These are phyloP conservation scores for Wickerhamiella sorbophila DNA, from an alignment of 805 yeast genomes.

Conservation along the genomic window DNA sequence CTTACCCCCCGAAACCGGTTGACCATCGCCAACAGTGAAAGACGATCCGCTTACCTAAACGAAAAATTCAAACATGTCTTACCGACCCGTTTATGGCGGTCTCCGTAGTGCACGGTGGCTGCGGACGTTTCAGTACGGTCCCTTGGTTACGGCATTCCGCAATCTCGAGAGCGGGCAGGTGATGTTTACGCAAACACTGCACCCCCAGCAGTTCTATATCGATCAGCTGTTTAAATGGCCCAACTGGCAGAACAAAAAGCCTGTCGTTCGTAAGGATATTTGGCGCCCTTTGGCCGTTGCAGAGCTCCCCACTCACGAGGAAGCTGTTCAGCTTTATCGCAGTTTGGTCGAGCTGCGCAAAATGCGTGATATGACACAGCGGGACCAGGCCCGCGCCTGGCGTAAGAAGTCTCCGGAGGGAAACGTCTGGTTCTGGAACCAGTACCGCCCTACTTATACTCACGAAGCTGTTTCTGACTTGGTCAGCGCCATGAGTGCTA, in stretches of 20 bases:
- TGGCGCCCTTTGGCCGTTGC: conserved; percentile 89
- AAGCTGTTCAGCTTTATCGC: conserved; percentile 59
- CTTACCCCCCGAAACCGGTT: neutral
- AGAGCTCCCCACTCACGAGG: conserved; percentile 25
- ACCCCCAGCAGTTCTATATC: conserved; percentile 34
- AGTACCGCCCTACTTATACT: conserved; percentile 76
- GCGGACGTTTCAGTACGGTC: conserved; percentile 48
- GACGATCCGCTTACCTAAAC: neutral
- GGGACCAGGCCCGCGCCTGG: conserved; percentile 44
- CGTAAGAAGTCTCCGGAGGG: conserved; percentile 65
- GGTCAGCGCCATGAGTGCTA: conserved; percentile 50
- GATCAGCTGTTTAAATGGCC: conserved; percentile 63
- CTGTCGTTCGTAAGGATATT: conserved; percentile 65
- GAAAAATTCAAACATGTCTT: conserved; percentile 4
- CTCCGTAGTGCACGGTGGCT: conserved; percentile 49
- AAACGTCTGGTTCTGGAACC: conserved; percentile 74
- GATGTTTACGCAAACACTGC: conserved; percentile 72
- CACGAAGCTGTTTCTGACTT: conserved; percentile 88
- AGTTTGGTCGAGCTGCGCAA: conserved; percentile 61
- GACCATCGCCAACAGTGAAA: too few species aligned
- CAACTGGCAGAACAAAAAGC: conserved; percentile 79
- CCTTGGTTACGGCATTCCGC: conserved; percentile 71
- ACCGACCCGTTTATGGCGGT: conserved; percentile 20
- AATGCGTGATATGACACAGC: conserved; percentile 50
- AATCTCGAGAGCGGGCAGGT: conserved; percentile 85